Evolutionary conservation across 1,284 basidiomycete genomes (phyloP).

Genomic region (Irpex rosettiformis): DNA sequence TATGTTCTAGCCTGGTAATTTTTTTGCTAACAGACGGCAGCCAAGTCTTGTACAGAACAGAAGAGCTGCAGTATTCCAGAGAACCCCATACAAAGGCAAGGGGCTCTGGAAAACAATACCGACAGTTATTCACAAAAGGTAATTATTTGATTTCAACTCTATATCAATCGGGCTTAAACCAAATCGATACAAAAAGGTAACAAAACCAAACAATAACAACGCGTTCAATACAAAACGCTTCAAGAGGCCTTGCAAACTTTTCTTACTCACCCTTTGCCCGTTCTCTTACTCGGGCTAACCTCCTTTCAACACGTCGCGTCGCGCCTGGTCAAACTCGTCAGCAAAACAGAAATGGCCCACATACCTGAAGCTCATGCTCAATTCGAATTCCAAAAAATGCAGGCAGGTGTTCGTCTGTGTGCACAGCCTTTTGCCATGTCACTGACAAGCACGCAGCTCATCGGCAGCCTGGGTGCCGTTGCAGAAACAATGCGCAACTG

Average conservation of each 20-base stretch:
- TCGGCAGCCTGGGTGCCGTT: conserved; percentile 46
- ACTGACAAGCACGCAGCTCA: conserved; percentile 37
- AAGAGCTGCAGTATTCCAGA: background rate
- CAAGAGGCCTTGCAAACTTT: conserved; percentile 23
- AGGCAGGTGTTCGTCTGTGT: conserved; percentile 35
- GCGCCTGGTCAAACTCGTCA: conserved; percentile 15
- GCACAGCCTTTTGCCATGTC: conserved; percentile 8
- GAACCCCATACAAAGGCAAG: background rate
- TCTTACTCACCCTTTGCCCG: conserved; percentile 17
- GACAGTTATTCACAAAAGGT: background rate
- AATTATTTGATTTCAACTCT: conserved; percentile 4
- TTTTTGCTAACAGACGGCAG: background rate
- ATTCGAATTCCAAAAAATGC: conserved; percentile 43
- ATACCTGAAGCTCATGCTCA: conserved; percentile 33
- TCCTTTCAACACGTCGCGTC: conserved; percentile 29
- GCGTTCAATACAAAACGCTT: conserved; percentile 13
- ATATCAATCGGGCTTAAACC: conserved; percentile 1
- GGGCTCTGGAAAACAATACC: background rate
- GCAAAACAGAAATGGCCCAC: conserved; percentile 33
- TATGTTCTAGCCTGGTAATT: too few relatives aligned
- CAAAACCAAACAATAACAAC: conserved; percentile 17
- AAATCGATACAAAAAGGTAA: conserved; percentile 9
- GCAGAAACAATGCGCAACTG: conserved; percentile 58
- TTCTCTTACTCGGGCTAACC: conserved; percentile 24
- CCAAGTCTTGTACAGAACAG: background rate